Evolutionary conservation across 345 rosid genomes (phyloP).

Genomic region (Corchorus capsularis): DNA sequence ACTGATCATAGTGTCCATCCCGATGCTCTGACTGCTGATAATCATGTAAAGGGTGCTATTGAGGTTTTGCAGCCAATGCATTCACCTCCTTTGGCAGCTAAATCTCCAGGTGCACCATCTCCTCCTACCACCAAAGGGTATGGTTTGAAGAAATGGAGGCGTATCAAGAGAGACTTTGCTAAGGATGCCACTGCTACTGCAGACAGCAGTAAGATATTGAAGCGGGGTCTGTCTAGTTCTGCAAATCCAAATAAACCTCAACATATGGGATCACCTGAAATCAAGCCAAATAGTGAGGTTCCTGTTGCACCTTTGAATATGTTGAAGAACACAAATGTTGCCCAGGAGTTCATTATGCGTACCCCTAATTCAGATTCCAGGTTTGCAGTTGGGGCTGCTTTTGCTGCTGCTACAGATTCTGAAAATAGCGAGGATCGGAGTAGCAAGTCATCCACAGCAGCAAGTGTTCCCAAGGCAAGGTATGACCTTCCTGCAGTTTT

Average conservation of each 20-base stretch:
- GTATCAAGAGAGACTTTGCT: slow-evolving; percentile 60
- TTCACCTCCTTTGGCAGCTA: slow-evolving; percentile 23
- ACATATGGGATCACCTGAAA: slow-evolving; percentile 32
- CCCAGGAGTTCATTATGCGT: slow-evolving; percentile 33
- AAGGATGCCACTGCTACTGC: slow-evolving; percentile 43
- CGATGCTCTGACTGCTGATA: slow-evolving; percentile 19
- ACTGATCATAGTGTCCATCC: slow-evolving; percentile 20
- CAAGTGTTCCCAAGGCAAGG: slow-evolving; percentile 57
- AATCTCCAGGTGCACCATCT: slow-evolving; percentile 34
- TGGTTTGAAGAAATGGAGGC: slow-evolving; percentile 87
- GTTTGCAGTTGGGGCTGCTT: slow-evolving; percentile 50
- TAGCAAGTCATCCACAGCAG: slow-evolving; percentile 83
- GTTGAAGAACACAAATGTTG: slow-evolving; percentile 31
- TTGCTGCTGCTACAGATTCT: slow-evolving; percentile 52
- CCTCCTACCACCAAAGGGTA: slow-evolving; percentile 50
- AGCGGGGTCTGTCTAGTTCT: slow-evolving; percentile 59
- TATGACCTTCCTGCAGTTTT: slow-evolving; percentile 41
- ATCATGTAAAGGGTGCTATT: slow-evolving; percentile 18
- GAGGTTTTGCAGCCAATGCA: slow-evolving; percentile 21
- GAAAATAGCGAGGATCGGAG: slow-evolving; percentile 70
- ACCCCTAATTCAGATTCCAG: slow-evolving; percentile 53
- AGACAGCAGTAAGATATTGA: slow-evolving; percentile 58
- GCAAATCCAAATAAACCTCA: slow-evolving; percentile 44
- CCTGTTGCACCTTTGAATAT: slow-evolving; percentile 45
- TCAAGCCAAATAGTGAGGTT: slow-evolving; percentile 44